Conservation (phyloP, 257 asterid species). For the Solanum corneliomulleri region DNA sequence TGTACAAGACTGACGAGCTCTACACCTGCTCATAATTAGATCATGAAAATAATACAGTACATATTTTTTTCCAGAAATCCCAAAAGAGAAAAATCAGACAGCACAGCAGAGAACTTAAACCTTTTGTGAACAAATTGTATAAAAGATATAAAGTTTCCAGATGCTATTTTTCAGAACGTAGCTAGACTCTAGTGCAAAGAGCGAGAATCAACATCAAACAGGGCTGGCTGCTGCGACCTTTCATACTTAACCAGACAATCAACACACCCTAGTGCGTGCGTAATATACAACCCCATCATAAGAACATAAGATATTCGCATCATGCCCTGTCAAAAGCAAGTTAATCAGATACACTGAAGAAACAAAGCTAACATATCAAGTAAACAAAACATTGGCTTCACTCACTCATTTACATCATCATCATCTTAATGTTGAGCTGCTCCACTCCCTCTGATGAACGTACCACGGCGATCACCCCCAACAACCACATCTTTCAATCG, state of each 20-base stretch:
- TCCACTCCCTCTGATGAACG: conserved; percentile 13
- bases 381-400: neutral
- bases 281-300: neutral
- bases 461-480: conserved; percentile 18
- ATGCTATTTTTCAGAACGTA: neutral
- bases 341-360: neutral
- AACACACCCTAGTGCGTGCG: neutral
- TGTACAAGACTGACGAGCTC: neutral
- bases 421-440: conserved; percentile 14
- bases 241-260: neutral
- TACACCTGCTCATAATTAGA: neutral
- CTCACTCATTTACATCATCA: neutral
- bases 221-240: neutral
- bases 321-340: neutral
- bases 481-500: conserved; percentile 21
- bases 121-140: neutral
- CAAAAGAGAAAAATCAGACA: neutral
- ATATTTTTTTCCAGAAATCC: neutral
- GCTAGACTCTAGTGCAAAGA: neutral
- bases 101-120: neutral
- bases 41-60: neutral
- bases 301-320: neutral
- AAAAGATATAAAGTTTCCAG: neutral
- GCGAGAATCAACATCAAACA: neutral
- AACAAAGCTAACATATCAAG: neutral